Conservation (phyloP, 345 rosid genomes). For the Salix suchowensis region DNA sequence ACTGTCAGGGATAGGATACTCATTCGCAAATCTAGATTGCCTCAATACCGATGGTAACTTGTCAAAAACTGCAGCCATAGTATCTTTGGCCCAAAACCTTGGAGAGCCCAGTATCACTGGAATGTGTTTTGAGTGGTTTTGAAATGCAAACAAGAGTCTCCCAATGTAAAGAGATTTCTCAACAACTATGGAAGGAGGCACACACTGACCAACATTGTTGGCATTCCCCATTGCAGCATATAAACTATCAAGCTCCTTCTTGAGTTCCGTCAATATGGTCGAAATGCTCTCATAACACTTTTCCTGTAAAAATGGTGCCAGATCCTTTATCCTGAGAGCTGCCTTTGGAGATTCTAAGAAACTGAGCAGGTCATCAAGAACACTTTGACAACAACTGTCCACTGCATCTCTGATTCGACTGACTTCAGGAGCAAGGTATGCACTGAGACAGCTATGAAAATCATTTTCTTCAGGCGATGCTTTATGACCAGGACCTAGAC, state of each 20-base stretch:
- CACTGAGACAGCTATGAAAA: conserved; percentile 69
- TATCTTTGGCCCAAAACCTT: conserved; percentile 81
- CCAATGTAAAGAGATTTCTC: conserved; percentile 92
- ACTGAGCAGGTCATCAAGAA: conserved; percentile 77
- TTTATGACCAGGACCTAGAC: conserved; percentile 40
- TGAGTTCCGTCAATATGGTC: conserved; percentile 53
- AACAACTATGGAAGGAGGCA: conserved; percentile 56
- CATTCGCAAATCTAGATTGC: conserved; percentile 49
- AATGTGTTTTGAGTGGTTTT: conserved; percentile 73
- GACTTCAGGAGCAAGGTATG: conserved; percentile 88
- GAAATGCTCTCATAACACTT: conserved; percentile 79
- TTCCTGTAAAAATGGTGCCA: conserved; percentile 73
- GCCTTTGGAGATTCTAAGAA: conserved; percentile 95
- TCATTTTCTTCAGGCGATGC: conserved; percentile 55
- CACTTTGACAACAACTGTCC: conserved; percentile 63
- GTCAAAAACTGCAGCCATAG: conserved; percentile 51
- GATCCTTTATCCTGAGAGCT: conserved; percentile 65
- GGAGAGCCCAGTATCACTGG: conserved; percentile 88
- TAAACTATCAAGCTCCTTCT: conserved; percentile 61
- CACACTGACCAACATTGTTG: conserved; percentile 30
- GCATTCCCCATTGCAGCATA: conserved; percentile 45
- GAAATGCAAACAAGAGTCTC: conserved; percentile 80
- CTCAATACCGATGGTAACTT: conserved; percentile 59
- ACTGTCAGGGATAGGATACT: conserved; percentile 41
- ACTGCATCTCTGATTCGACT: conserved; percentile 80